Evolutionary conservation across 352 stramenopile species (phyloP), one percentile per base, ranked within the genome.

Genomic region (Sclerospora graminicola): DNA sequence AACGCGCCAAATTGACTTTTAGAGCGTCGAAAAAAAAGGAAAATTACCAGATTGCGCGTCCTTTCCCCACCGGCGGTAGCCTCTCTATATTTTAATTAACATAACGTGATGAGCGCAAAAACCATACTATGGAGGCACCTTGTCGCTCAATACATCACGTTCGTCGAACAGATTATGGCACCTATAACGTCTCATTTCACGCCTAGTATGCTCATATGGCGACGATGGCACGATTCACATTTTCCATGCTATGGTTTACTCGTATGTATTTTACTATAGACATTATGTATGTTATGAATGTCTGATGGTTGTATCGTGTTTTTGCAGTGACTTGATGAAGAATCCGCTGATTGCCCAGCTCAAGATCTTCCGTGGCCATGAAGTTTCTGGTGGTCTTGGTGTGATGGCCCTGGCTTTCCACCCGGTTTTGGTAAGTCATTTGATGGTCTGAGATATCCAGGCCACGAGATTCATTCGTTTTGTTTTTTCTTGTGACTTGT

Each of bases 191-290:
- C 9, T 75, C 79, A 24, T 99, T 94, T 60, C 93, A 98, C 64
- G 59, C 63, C 45, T 89, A 90, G 65, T 99, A 99, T 60, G 96
- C 97, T 32, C 84, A 99, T 24, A 98, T 99, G 91, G 96, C 96
- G 13, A 99, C 55, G 96, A 99, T 62, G 97, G 96, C 47, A 91
- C 77, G 35, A 93, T 99, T 53, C 95, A 99, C 69, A 95, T 99
- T 30, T 99, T 99, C 77, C 97, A 99, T 62, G 86, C 91, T 21
- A 98, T 97, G 81, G 95, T 99, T 14, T 99, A 99, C 76, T 97
- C 82, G 79, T 91, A 89, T 71, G 79, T 87, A 37, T 57, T 51
- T 15, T 32, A 8, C 51, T 14, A 8, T 23, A 14, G 18, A 43
- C 46, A 50, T 43, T 53, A 21, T 13, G 52, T 38, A n/a, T 38